Base-by-base conservation (phyloP, 2,329 filamentous ascomycete genomes). In the Cladobotryum mycophilum region DNA sequence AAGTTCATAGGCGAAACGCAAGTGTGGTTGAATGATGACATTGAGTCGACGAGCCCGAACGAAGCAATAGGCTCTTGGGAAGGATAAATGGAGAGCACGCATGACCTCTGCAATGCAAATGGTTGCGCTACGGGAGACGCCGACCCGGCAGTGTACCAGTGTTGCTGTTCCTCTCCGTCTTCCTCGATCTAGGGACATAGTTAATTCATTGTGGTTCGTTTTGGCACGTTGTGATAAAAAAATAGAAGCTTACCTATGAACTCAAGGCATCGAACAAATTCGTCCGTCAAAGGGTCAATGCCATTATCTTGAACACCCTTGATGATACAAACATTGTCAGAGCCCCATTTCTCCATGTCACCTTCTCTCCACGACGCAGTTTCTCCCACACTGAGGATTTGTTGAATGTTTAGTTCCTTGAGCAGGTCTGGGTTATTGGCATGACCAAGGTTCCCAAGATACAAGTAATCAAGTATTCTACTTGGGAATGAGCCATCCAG, bases 31-130 rank as follows among this genome's bases (percentile, higher is more conserved):
- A 56, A 99, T 97, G 56, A 99, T 99, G 47, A 99, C 93, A 64
- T 99, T 99, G 44, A 99, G 76, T 54, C 93, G 80, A 48, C 93
- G 81, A 17, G 93, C 93, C 33, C 93, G 85, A 36, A 99, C 93
- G 67, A 92, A 97, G 67, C 93, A 97, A 69, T 99, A 99, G 53
- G 93, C 93, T 49, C 88, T 81, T 12, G 93, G 90, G 60, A 97
- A 92, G 1, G 89, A 93, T 57, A 96, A 72, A 18, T 82, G 77
- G 60, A 89, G 70, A 22, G 85, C 77, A 35, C 85, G 84, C 93
- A 99, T 99, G 35, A 97, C 89, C 68, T 97, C 91, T n/a, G 93
- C 93, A 61, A 99, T 99, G 66, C 93, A 97, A 55, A 99, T 96
- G 2, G 92, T 99, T 12, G 93, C 93, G 55, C 89, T 96, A 47